phyloP scores from a whole-genome alignment of 139 green algal species.

The Closterium sp. region DNA sequence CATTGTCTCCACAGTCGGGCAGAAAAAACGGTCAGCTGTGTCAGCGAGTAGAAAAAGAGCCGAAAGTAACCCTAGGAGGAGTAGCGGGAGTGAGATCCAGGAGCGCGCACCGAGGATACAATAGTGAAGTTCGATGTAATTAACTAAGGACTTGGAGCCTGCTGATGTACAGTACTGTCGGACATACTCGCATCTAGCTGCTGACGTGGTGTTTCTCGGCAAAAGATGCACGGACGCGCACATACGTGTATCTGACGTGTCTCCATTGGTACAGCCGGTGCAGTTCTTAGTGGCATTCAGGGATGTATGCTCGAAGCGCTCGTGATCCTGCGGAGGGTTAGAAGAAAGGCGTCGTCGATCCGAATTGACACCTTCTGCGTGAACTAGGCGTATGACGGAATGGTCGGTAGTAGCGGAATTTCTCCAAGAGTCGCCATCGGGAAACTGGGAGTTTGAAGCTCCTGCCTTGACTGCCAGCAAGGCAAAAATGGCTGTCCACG shows the following conservation, averaged over 20 bases:
- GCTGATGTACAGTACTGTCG: conserved; percentile 11
- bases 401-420: background rate
- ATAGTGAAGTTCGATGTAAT: conserved; percentile 44
- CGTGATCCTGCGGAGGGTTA: background rate
- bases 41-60: conserved; percentile 54
- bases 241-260: background rate
- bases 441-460: background rate
- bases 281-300: background rate
- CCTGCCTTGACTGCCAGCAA: background rate
- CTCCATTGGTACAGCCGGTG: background rate
- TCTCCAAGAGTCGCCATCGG: background rate
- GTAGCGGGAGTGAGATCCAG: conserved; percentile 7
- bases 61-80: conserved; percentile 19
- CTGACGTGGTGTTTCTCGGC: background rate
- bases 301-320: background rate
- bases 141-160: background rate
- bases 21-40: conserved; percentile 56
- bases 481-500: background rate
- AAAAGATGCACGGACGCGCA: background rate
- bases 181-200: background rate
- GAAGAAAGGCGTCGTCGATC: background rate
- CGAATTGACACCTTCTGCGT: background rate
- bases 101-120: conserved; percentile 12
- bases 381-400: background rate
- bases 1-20: conserved; percentile 43